Base-by-base conservation (phyloP, 768 basidiomycete genomes). In the Auriscalpium microsporum region DNA sequence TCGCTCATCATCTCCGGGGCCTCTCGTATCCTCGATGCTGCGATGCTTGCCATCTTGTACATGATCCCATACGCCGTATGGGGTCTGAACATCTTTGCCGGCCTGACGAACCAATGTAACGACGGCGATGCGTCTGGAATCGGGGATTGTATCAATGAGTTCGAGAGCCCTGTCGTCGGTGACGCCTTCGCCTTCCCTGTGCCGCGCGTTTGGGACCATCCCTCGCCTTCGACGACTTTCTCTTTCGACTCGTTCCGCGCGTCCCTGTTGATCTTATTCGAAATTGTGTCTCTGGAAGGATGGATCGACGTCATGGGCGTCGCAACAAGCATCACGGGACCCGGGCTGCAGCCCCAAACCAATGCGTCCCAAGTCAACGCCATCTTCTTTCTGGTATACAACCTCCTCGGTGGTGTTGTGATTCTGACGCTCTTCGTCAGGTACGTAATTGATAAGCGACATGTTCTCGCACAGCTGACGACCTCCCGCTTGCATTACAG, bases 281-380 rank as follows among this genome's bases (percentile, higher is more conserved):
- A 98, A 71, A 93, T 95, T 61, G 91, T 97, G 21, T 95, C 94
- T 0, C 73, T 96, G 49, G 94, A 95, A 71, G 95, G 95, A 2
- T 97, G 94, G 95, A 80, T 90, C n/a, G 91, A 94, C 65, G 95
- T 94, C 50, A 87, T 96, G 87, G 72, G 70, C 38, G 78, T 85
- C 23, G 86, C 86, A 1, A 88, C 88, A 68, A 82, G 84, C 58
- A 87, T 96, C 59, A 84, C 80, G 1, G 90, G 86, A 5, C 65
- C 59, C 19, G 81, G 82, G 33, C 70, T 70, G 53, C 93, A 96
- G 66, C 90, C 92, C 0, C 70, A 78, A 56, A 76, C 71, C 42
- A 88, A 94, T 58, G 80, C 78, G 1, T 79, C 86, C 0, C 88
- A 90, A 58, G 80, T 75, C 61, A 95, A 97, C 65, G 89, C 90